Evolutionary conservation across 495 filamentous ascomycete genomes (phyloP).

Genomic region (Annulohypoxylon maeteangense): DNA sequence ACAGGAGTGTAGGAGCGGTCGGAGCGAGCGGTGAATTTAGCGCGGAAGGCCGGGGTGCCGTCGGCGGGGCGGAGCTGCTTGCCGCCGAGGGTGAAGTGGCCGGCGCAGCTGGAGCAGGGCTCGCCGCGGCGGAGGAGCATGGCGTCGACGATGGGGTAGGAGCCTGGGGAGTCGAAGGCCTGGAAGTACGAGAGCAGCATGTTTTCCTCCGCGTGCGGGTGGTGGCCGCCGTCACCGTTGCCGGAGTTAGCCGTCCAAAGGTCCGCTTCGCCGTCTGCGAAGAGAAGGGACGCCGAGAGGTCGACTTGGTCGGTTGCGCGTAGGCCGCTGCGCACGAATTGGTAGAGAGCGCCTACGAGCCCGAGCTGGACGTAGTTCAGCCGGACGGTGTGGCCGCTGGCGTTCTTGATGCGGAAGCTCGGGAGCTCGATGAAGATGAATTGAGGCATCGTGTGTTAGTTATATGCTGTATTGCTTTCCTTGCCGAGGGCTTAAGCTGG

Average conservation of each 20-base stretch:
- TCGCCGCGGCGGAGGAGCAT: constrained; percentile 43
- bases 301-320: constrained; percentile 39
- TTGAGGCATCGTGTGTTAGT: constrained; percentile 27
- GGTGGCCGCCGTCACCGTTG: constrained; percentile 19
- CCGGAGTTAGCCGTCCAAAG: constrained; percentile 40
- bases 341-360: constrained; percentile 36
- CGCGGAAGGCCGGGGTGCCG: constrained; percentile 39
- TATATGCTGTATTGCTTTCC: neutral
- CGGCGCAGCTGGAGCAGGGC: constrained; percentile 44
- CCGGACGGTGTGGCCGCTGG: constrained; percentile 33
- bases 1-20: constrained; percentile 47
- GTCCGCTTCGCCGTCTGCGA: constrained; percentile 45
- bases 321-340: constrained; percentile 41
- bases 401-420: constrained; percentile 44
- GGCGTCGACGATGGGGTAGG: constrained; percentile 45
- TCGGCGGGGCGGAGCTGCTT: constrained; percentile 44
- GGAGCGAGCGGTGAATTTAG: constrained; percentile 45
- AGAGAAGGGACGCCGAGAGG: constrained; percentile 40
- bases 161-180: constrained; percentile 48
- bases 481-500: neutral
- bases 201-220: constrained; percentile 47
- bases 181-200: constrained; percentile 46
- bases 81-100: constrained; percentile 43
- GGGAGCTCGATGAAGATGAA: constrained; percentile 49
- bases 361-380: constrained; percentile 40